Percentiles rank a stretch among this genome's conserved stretches.
Conservation (phyloP, 1,284 basidiomycete genomes). For the Pseudozyma pruni region DNA sequence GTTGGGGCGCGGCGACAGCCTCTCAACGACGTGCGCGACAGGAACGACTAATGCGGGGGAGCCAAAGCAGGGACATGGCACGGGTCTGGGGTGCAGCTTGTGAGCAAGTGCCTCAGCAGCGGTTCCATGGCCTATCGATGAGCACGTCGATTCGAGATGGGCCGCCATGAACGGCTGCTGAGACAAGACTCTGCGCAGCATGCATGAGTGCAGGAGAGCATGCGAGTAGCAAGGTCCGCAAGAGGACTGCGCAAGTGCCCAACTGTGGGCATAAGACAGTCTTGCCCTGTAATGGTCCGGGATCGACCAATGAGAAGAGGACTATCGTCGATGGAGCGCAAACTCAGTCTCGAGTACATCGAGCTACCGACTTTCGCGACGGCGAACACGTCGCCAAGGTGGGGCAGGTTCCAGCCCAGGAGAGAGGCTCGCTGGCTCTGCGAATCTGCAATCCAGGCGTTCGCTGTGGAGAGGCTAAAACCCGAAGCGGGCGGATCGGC, state of each 20-base stretch:
- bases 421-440: no score
- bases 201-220: conserved; percentile 7
- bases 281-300: conserved; percentile 23
- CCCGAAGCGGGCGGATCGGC: conserved; percentile 9
- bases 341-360: conserved; percentile 4
- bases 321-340: conserved; percentile 11
- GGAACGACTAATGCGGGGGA: conserved; percentile 7
- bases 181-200: not conserved
- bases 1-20: no score
- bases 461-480: not conserved
- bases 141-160: no score
- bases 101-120: conserved; percentile 4
- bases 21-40: not conserved
- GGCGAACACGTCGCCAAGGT: not conserved
- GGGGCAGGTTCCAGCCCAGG: not conserved
- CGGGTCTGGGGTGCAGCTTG: conserved; percentile 19
- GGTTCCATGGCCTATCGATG: no score
- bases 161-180: not conserved
- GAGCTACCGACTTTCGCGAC: conserved; percentile 5
- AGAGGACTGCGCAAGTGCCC: not conserved
- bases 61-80: conserved; percentile 5
- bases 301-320: conserved; percentile 35
- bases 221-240: not conserved
- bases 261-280: not conserved
- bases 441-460: no score